phyloP scores from a whole-genome alignment of 805 yeast genomes.

The Saccharomycopsis fermentans region DNA sequence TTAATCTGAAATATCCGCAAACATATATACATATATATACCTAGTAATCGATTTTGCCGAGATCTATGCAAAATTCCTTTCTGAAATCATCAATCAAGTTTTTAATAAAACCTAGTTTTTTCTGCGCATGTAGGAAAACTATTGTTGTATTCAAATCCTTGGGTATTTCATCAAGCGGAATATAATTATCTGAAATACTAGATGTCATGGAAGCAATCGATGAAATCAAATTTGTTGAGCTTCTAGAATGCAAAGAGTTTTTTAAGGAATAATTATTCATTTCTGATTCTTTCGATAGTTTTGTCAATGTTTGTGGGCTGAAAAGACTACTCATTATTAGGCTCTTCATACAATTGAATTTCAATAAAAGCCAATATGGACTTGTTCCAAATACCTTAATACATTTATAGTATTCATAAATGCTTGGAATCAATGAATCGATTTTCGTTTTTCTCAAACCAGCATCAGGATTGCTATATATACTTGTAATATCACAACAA shows the following conservation, averaged over 20 bases:
- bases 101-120: background rate
- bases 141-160: background rate
- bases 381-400: background rate
- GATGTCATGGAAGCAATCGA: background rate
- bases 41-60: background rate
- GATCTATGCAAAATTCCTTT: background rate
- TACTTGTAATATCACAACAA: background rate
- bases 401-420: background rate
- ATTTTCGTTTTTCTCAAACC: background rate
- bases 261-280: background rate
- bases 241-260: background rate
- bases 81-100: background rate
- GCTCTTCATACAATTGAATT: background rate
- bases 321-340: background rate
- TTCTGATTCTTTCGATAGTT: background rate
- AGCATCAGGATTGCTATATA: background rate
- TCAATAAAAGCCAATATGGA: background rate
- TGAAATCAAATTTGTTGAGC: background rate
- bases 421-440: background rate
- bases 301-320: background rate
- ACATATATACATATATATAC: background rate
- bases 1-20: too few species aligned
- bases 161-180: slow-evolving; percentile 1
- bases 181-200: background rate
- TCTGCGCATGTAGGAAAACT: background rate